phyloP scores from a whole-genome alignment of 1,284 basidiomycete genomes.

The Rhodotorula sp. region DNA sequence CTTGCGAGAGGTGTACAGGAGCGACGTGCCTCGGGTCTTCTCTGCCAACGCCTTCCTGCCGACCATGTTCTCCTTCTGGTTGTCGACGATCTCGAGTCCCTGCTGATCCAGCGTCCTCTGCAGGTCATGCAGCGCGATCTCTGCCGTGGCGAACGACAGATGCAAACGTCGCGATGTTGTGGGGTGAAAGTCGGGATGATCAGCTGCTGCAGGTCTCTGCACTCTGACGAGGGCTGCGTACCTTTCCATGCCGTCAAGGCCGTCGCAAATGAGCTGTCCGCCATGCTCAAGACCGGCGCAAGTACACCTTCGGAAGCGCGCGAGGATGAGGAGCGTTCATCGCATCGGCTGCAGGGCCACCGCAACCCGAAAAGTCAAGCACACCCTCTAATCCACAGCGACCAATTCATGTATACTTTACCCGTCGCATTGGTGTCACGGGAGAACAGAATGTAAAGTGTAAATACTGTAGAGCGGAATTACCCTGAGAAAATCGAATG shows the following conservation, averaged over 20 bases:
- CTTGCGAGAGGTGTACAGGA: not conserved
- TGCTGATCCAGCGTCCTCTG: constrained; percentile 87
- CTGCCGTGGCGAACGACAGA: constrained; percentile 52
- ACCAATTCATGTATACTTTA: no score
- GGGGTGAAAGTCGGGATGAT: not conserved
- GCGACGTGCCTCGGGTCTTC: constrained; percentile 74
- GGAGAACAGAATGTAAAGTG: no score
- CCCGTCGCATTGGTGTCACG: no score
- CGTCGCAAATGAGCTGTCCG: constrained; percentile 26
- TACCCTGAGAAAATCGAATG: no score
- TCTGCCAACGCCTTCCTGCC: constrained; percentile 91
- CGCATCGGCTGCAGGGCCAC: no score
- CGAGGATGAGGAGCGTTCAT: no score
- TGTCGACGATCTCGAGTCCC: constrained; percentile 91
- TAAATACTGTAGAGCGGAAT: no score
- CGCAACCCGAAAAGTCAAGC: no score
- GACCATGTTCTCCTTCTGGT: constrained; percentile 90
- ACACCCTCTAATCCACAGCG: no score
- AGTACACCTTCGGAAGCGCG: no score
- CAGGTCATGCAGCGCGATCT: constrained; percentile 81
- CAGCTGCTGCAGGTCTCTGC: not conserved
- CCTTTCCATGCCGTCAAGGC: constrained; percentile 34
- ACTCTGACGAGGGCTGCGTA: not conserved
- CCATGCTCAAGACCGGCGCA: constrained; percentile 7
- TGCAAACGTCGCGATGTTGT: not conserved